phyloP scores from a whole-genome alignment of 768 basidiomycete genomes.

The Tulasnella sp. region DNA sequence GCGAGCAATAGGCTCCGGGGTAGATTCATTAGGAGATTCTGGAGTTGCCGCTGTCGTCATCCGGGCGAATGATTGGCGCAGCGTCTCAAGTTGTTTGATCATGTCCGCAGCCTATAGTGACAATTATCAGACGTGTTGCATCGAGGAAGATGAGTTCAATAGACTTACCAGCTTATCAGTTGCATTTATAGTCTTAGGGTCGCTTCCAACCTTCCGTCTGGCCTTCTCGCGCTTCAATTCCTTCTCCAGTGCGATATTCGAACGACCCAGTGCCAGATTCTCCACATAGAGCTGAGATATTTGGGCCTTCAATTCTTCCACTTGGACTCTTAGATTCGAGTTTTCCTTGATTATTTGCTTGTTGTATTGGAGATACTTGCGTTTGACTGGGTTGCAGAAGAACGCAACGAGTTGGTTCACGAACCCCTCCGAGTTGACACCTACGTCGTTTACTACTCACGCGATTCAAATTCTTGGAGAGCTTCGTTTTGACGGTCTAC shows the following conservation, averaged over 20 bases:
- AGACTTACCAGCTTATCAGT: conserved; percentile 1
- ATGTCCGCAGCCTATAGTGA: neutral
- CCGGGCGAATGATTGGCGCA: neutral
- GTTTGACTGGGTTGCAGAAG: neutral
- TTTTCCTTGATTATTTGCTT: conserved; percentile 11
- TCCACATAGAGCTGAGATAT: conserved; percentile 9
- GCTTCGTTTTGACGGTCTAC: conserved; percentile 7
- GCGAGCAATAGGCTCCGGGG: neutral
- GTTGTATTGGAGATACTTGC: conserved; percentile 12
- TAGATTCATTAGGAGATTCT: neutral
- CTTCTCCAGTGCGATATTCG: conserved; percentile 9
- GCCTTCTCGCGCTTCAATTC: conserved; percentile 1
- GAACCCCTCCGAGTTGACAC: neutral
- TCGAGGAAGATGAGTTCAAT: neutral
- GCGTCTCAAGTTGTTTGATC: conserved; percentile 1
- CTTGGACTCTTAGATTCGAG: conserved; percentile 3
- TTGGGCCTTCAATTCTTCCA: conserved; percentile 10
- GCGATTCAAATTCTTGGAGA: conserved; percentile 11
- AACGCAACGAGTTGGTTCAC: neutral
- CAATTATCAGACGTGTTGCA: neutral
- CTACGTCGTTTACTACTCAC: neutral
- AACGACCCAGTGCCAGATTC: conserved; percentile 1
- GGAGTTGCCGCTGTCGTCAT: neutral
- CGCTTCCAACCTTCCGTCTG: neutral
- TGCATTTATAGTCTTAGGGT: neutral